phyloP scores from a whole-genome alignment of 176 grass and related monocot genomes.

The Eleusine coracana region DNA sequence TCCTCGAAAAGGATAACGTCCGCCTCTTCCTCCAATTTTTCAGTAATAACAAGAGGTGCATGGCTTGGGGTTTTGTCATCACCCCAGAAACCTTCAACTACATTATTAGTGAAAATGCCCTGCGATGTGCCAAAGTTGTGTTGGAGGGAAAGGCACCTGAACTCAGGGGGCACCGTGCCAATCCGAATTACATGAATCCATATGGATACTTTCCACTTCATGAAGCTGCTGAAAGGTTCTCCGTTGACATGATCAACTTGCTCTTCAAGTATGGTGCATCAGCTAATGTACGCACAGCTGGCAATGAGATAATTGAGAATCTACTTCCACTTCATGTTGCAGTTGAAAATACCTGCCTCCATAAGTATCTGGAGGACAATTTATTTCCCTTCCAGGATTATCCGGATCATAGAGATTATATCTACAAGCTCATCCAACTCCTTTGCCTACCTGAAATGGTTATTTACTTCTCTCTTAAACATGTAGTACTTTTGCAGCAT shows the following conservation, averaged over 20 bases:
- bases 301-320: background rate
- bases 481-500: background rate
- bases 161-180: background rate
- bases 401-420: background rate
- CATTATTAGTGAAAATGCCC: background rate
- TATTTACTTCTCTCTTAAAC: background rate
- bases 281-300: constrained; percentile 15
- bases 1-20: background rate
- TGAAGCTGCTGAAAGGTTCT: constrained; percentile 25
- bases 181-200: constrained; percentile 20
- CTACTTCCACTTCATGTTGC: constrained; percentile 16
- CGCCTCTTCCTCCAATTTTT: background rate
- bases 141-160: background rate
- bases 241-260: constrained; percentile 12
- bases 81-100: background rate
- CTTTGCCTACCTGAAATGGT: constrained; percentile 35
- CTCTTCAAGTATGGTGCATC: constrained; percentile 20
- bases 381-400: background rate
- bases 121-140: constrained; percentile 7
- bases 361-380: constrained; percentile 28
- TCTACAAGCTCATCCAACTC: constrained; percentile 25
- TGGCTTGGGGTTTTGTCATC: background rate
- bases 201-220: constrained; percentile 18
- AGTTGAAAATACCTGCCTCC: background rate
- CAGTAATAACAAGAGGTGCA: background rate